Percentiles rank a stretch among this genome's conserved stretches.
These are phyloP conservation scores for Cyclaneusma minus DNA, from an alignment of 2,329 filamentous ascomycete species.

Conservation along the genomic window DNA sequence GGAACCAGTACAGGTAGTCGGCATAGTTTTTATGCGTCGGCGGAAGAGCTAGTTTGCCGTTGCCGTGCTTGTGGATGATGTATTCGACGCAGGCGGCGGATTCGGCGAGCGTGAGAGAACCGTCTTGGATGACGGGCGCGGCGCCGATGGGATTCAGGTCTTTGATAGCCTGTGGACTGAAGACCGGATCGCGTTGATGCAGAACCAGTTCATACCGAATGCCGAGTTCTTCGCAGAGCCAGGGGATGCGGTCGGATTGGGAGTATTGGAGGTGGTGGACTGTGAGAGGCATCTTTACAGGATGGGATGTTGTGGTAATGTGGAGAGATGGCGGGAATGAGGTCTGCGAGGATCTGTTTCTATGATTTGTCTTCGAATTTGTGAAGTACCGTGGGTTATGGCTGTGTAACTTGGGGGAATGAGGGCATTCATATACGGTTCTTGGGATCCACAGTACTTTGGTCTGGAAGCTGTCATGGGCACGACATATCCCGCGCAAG, in stretches of 20 bases:
- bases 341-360: no score
- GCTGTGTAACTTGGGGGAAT: no score
- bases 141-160: slow-evolving; percentile 32
- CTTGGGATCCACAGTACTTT: no score
- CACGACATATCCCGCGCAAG: no score
- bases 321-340: no score
- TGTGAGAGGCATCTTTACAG: slow-evolving; percentile 19
- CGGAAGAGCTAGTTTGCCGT: slow-evolving; percentile 29
- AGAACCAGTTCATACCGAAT: slow-evolving; percentile 34
- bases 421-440: no score
- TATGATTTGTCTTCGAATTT: no score
- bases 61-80: slow-evolving; percentile 36
- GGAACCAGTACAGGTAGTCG: slow-evolving; percentile 50
- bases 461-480: no score
- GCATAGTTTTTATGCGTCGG: slow-evolving; percentile 33
- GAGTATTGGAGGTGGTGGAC: slow-evolving; percentile 39
- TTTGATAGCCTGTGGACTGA: slow-evolving; percentile 24
- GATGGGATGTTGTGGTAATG: no score
- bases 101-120: slow-evolving; percentile 38
- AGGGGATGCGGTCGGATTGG: slow-evolving; percentile 48
- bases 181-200: slow-evolving; percentile 26
- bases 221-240: slow-evolving; percentile 48
- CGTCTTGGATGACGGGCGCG: slow-evolving; percentile 45
- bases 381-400: no score
- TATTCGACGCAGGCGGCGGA: slow-evolving; percentile 45